Evolutionary conservation across 495 filamentous ascomycete genomes (phyloP), one percentile per base, ranked within the genome.

Genomic region (Penicillium canescens): DNA sequence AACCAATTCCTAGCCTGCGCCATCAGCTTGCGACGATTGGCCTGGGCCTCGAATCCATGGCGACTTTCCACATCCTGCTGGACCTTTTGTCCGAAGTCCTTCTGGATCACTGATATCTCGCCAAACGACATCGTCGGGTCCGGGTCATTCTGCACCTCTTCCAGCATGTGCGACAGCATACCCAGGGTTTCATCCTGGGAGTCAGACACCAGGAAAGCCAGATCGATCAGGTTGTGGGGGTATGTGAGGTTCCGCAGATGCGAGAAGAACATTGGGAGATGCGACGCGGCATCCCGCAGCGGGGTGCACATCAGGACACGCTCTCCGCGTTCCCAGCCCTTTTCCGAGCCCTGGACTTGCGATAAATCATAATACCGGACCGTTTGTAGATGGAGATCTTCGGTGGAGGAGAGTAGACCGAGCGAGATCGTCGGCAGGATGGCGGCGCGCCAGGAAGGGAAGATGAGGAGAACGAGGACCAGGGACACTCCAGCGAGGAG

Each of bases 31-130:
- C 95, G 84, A 56, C 95, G 79, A 55, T 84, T 87, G 9, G 95
- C 95, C 71, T 99, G 95, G 5, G 95, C 95, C 10, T 94, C 94
- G 63, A 99, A 99, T 16, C 95, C 95, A 68, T 99, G 95, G 40
- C 95, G 86, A 69, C 91, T 96, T 75, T 98, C 95, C 23, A 98
- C 92, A 69, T 98, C 94, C 71, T 99, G 95, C 55, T 94, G 90
- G 50, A 99, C 94, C 66, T 92, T 91, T 67, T 99, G 95, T 2
- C 95, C 95, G 69, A 99, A 99, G 69, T 99, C 94, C 72, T 99
- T 99, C 75, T 98, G 90, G 54, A 99, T 92, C 50, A 99, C 92
- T 0, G 90, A 95, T 50, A 99, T 93, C 74, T 99, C 95, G 38
- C 95, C 95, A 67, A 89, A 99, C n/a, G 86, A 82, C 71, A 88